These are phyloP conservation scores for Moesziomyces sp. DNA, from an alignment of 1,284 basidiomycete genomes.

Conservation along the genomic window DNA sequence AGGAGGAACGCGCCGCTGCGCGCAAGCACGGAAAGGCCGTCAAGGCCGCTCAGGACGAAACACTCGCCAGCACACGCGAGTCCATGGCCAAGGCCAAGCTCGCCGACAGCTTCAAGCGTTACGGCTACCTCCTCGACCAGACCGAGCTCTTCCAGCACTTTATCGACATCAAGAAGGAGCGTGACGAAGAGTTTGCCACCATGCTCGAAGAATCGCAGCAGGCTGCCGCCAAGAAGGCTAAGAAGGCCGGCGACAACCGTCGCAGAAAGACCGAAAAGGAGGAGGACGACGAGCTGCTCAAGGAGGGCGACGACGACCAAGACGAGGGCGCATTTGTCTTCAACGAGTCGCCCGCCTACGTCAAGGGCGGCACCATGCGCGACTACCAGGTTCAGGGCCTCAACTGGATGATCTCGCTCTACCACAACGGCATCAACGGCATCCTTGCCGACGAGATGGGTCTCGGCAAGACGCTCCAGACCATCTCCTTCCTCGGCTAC, in stretches of 20 bases:
- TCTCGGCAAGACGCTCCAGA: constrained; percentile 97
- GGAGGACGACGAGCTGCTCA: constrained; percentile 80
- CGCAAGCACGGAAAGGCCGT: constrained; percentile 44
- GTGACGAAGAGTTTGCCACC: constrained; percentile 92
- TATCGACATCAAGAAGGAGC: constrained; percentile 72
- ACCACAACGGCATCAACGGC: constrained; percentile 62
- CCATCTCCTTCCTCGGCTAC: constrained; percentile 95
- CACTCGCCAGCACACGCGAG: constrained; percentile 53
- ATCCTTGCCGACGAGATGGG: constrained; percentile 74
- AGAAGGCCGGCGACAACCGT: constrained; percentile 71
- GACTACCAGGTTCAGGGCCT: constrained; percentile 95
- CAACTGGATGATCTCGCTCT: constrained; percentile 82
- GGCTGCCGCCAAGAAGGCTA: constrained; percentile 38
- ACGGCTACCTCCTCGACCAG: constrained; percentile 65
- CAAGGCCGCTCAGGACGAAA: constrained; percentile 56
- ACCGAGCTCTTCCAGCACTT: constrained; percentile 68
- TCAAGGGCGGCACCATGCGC: constrained; percentile 83
- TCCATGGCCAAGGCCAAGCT: constrained; percentile 61
- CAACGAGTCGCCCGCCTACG: constrained; percentile 58
- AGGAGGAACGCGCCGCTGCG: constrained; percentile 46
- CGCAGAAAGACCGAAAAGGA: constrained; percentile 90
- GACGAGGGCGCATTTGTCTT: constrained; percentile 74
- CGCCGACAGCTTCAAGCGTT: constrained; percentile 65
- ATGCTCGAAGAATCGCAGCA: constrained; percentile 75
- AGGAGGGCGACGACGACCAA: constrained; percentile 78